Evolutionary conservation across 805 yeast genomes (phyloP), one percentile per base, ranked within the genome.

Genomic region (Candida vaughaniae): DNA sequence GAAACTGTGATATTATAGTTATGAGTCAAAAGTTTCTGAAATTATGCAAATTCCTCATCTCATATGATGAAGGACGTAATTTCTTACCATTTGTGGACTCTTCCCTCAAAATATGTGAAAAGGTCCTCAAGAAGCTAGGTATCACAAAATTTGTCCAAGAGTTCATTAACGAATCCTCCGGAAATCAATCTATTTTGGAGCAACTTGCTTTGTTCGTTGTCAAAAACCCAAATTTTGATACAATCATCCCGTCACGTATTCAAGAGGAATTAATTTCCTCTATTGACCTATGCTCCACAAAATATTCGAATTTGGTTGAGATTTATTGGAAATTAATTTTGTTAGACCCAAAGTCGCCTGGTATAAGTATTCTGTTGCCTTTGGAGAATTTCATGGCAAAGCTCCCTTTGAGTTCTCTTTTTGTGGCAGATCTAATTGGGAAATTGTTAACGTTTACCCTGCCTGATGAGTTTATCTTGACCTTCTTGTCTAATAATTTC

Each of bases 1-100:
- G 87, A 66, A 80, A 81, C 51, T 60, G 79, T 49, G 77, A 74
- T 27, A 49, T 72, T 11, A 63, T 39, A n/a, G n/a, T 37, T 4
- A 28, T 45, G 18, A 70, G 78, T 2, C 73, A 67, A 45, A 59
- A 58, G 32, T 80, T 77, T 49, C 64, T 64, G 17, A 45, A 22
- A 15, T 17, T 43, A 5, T 18, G 33, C 9, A 12, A 25, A 5
- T 34, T 33, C n/a, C 5, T 37, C 6, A 25, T 22, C 6, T 28
- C 12, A 10, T 35, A 39, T 3, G 31, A 43, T 34, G 16, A 43
- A 51, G n/a, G 48, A 11, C 14, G 6, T 4, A 15, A 35, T 14
- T 33, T 43, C 22, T 28, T 43, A 9, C 34, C 47, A 3, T 43
- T 43, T 22, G 20, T 42, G 3, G 43, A 40, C 26, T 32, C 49